Percentiles rank a stretch among this genome's conserved stretches.
Evolutionary conservation across 768 basidiomycete genomes (phyloP).

Genomic region (Amanita muscaria): DNA sequence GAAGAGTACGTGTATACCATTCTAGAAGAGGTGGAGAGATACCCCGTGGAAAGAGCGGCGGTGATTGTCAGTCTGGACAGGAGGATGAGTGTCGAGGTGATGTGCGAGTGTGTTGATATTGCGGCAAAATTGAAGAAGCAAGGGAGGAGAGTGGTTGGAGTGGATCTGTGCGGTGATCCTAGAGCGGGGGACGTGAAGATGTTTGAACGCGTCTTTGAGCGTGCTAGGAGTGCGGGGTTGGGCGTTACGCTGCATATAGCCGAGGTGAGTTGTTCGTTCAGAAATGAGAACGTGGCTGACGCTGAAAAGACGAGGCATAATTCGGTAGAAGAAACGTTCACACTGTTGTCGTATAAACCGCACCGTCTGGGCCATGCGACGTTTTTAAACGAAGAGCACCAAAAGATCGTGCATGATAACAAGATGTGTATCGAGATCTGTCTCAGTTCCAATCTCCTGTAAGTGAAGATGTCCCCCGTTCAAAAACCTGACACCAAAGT

Average conservation of each 20-base stretch:
- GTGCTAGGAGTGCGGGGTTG: slow-evolving; percentile 52
- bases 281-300: too few species aligned
- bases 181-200: slow-evolving; percentile 43
- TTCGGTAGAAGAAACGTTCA: slow-evolving; percentile 47
- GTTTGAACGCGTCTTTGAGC: slow-evolving; percentile 42
- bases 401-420: slow-evolving; percentile 40
- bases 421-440: slow-evolving; percentile 73
- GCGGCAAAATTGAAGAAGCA: slow-evolving; percentile 45
- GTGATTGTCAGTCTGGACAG: slow-evolving; percentile 75
- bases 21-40: slow-evolving; percentile 54
- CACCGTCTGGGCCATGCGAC: slow-evolving; percentile 76
- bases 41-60: slow-evolving; percentile 38
- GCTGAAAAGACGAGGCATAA: slow-evolving; percentile 40
- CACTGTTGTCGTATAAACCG: slow-evolving; percentile 53
- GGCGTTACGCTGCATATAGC: slow-evolving; percentile 78
- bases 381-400: slow-evolving; percentile 56
- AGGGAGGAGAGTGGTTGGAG: slow-evolving; percentile 60
- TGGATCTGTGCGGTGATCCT: slow-evolving; percentile 80
- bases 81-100: slow-evolving; percentile 43
- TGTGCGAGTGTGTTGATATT: slow-evolving; percentile 48
- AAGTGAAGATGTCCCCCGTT: too few species aligned
- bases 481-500: too few species aligned
- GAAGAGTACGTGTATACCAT: slow-evolving; percentile 57
- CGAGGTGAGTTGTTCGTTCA: slow-evolving; percentile 40
- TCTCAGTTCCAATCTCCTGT: slow-evolving; percentile 72